Evolutionary conservation across 345 rosid species (phyloP).

Genomic region (Euphorbia pulcherrima): DNA sequence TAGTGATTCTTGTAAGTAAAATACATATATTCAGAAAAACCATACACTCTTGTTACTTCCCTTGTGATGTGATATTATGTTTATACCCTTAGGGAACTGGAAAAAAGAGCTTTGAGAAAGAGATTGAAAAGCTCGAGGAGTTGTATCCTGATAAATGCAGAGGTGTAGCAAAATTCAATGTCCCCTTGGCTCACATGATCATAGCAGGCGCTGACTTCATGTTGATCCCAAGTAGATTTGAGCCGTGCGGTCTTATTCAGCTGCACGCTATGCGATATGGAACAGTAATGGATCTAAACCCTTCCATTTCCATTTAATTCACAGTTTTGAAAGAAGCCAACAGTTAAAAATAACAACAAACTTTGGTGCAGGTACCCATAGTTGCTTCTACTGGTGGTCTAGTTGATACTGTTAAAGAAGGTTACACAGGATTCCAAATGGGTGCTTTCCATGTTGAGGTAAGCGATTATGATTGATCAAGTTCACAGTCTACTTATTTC

Average conservation of each 20-base stretch:
- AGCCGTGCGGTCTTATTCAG: slow-evolving; percentile 97
- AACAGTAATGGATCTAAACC: slow-evolving; percentile 40
- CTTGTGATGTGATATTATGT: background rate
- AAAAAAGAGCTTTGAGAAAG: slow-evolving; percentile 69
- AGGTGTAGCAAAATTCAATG: slow-evolving; percentile 80
- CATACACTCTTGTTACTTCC: background rate
- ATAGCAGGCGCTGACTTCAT: slow-evolving; percentile 87
- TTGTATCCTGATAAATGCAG: slow-evolving; percentile 61
- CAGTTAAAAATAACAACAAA: background rate
- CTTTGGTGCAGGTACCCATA: slow-evolving; percentile 53
- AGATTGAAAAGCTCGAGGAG: slow-evolving; percentile 58
- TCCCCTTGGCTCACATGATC: slow-evolving; percentile 80
- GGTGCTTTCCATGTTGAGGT: slow-evolving; percentile 73
- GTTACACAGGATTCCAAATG: slow-evolving; percentile 88
- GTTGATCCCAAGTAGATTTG: slow-evolving; percentile 83
- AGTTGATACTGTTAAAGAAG: slow-evolving; percentile 91
- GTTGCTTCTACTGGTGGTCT: slow-evolving; percentile 97
- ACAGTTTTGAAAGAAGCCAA: background rate
- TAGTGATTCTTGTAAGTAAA: slow-evolving; percentile 66
- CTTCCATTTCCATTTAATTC: background rate
- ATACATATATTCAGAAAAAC: background rate
- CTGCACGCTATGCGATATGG: slow-evolving; percentile 96
- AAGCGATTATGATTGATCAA: slow-evolving; percentile 16
- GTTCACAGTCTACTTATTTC: background rate
- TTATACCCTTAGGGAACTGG: slow-evolving; percentile 70